Conservation (phyloP, 2,329 filamentous ascomycete genomes). For the Pyrenophora tritici-repentis region DNA sequence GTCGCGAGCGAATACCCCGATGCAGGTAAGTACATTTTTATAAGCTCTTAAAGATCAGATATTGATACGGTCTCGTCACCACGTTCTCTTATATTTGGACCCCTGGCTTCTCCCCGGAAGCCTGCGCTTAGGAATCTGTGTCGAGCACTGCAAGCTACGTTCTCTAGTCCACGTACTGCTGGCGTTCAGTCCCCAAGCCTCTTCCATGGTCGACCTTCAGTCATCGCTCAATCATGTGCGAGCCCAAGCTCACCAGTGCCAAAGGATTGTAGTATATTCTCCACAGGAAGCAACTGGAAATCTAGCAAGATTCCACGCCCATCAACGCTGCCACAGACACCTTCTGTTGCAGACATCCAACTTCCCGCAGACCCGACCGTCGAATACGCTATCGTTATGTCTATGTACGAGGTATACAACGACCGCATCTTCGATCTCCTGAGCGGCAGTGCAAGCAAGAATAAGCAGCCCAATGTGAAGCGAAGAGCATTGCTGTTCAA, state of each 20-base stretch:
- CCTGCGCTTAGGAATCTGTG: too few species aligned
- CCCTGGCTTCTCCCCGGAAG: too few species aligned
- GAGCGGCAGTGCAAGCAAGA: constrained; percentile 63
- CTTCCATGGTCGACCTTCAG: constrained; percentile 24
- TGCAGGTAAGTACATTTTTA: constrained; percentile 46
- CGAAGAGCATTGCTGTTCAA: constrained; percentile 91
- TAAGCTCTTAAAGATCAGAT: too few species aligned
- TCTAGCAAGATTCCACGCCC: constrained; percentile 67
- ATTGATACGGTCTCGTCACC: too few species aligned
- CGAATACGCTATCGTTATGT: constrained; percentile 87
- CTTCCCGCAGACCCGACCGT: constrained; percentile 69
- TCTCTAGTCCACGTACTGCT: too few species aligned
- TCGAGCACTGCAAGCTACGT: too few species aligned
- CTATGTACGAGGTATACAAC: constrained; percentile 99
- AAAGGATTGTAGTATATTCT: constrained; percentile 62
- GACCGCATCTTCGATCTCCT: constrained; percentile 96
- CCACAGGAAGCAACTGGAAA: constrained; percentile 60
- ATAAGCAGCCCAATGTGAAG: constrained; percentile 56
- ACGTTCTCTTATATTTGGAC: too few species aligned
- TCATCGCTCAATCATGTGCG: too few species aligned
- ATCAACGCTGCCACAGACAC: constrained; percentile 72
- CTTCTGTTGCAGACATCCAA: constrained; percentile 73
- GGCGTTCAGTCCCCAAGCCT: constrained; percentile 16
- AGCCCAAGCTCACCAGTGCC: constrained; percentile 25
- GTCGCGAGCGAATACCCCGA: constrained; percentile 54